Percentiles rank a stretch among this genome's conserved stretches.
Conservation (phyloP, 768 basidiomycete species). For the Leccinellum luteum region DNA sequence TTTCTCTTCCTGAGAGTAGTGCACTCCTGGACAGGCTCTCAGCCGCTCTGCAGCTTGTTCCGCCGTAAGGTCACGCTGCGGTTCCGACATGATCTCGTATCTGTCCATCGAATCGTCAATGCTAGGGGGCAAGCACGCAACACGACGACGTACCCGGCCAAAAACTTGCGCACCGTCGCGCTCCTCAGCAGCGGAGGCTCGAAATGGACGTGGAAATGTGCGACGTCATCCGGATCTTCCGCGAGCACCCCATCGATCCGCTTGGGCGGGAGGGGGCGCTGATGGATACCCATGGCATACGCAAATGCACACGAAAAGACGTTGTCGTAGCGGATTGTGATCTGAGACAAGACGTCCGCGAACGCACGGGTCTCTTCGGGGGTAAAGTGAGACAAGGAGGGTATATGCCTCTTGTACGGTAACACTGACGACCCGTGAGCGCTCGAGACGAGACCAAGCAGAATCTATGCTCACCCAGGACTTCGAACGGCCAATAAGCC, state of each 20-base stretch:
- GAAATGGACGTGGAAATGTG: constrained; percentile 87
- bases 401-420: constrained; percentile 75
- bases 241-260: constrained; percentile 23
- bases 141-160: constrained; percentile 71
- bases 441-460: background rate
- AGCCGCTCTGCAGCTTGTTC: constrained; percentile 79
- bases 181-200: constrained; percentile 81
- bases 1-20: constrained; percentile 53
- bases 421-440: constrained; percentile 47
- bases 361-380: constrained; percentile 59
- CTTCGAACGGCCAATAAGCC: constrained; percentile 93
- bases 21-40: constrained; percentile 52
- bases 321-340: constrained; percentile 74
- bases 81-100: constrained; percentile 88
- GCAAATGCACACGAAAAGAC: constrained; percentile 85
- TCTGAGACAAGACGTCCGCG: constrained; percentile 60
- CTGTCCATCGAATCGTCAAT: constrained; percentile 36
- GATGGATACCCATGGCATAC: constrained; percentile 94
- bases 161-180: constrained; percentile 81
- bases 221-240: constrained; percentile 50
- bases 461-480: constrained; percentile 47
- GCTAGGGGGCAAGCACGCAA: background rate
- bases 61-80: constrained; percentile 85
- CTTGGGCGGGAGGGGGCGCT: constrained; percentile 59
- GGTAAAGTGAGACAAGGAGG: constrained; percentile 61